Conservation (phyloP, 345 rosid genomes). For the Eucalyptus grandis region DNA sequence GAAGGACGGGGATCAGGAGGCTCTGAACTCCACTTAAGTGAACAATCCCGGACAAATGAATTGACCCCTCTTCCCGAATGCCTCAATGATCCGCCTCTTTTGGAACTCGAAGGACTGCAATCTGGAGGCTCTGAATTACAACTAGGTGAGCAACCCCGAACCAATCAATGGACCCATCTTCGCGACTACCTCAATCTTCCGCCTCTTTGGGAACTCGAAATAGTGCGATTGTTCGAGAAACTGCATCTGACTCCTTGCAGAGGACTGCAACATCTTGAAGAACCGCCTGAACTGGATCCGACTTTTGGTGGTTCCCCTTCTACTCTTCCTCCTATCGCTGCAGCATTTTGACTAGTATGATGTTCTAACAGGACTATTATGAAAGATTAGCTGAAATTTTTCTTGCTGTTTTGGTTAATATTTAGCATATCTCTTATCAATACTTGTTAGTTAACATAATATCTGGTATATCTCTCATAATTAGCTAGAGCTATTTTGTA, state of each 20-base stretch:
- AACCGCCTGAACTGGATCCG: neutral
- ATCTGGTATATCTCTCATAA: neutral
- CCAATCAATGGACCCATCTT: neutral
- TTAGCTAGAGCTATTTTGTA: neutral
- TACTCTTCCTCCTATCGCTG: neutral
- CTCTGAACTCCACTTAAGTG: neutral
- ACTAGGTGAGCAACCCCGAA: neutral
- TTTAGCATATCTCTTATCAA: neutral
- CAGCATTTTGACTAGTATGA: neutral
- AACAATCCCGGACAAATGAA: neutral
- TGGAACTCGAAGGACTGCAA: neutral
- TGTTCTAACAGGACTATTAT: neutral
- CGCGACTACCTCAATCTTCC: neutral
- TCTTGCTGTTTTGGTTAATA: neutral
- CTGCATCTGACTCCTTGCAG: neutral
- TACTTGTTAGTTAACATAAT: neutral
- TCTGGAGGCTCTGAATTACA: neutral
- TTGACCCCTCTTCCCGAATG: neutral
- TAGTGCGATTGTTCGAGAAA: neutral
- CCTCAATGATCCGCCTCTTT: neutral
- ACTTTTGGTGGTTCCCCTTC: neutral
- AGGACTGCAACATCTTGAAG: neutral
- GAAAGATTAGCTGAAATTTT: neutral
- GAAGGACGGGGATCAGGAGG: neutral
- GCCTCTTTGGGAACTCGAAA: neutral